phyloP scores from a whole-genome alignment of 768 basidiomycete species.

The Boletales sp. region DNA sequence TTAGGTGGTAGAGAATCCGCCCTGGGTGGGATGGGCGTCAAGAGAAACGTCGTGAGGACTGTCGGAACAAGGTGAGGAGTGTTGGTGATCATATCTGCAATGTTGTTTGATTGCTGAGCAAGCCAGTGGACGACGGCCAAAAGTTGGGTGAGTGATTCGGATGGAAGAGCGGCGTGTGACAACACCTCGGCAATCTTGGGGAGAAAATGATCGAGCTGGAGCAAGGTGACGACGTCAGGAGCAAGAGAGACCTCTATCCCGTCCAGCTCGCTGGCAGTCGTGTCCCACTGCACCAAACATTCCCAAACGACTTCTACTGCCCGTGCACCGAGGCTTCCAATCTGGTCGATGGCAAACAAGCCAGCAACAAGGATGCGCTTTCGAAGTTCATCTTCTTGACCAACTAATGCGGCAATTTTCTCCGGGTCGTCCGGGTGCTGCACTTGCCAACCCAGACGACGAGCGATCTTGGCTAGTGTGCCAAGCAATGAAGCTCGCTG shows the following conservation, averaged over 20 bases:
- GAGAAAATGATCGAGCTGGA: constrained; percentile 43
- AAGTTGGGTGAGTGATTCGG: constrained; percentile 51
- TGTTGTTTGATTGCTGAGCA: constrained; percentile 52
- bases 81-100: constrained; percentile 48
- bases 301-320: constrained; percentile 76
- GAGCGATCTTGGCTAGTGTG: constrained; percentile 59
- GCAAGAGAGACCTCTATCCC: constrained; percentile 42
- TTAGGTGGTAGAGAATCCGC: constrained; percentile 32
- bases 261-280: constrained; percentile 22
- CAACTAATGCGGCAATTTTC: constrained; percentile 15
- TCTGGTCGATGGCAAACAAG: constrained; percentile 60
- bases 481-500: constrained; percentile 83
- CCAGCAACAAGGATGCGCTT: constrained; percentile 65
- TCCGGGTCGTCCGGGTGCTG: not conserved
- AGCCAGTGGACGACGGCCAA: constrained; percentile 59
- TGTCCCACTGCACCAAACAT: constrained; percentile 66
- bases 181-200: constrained; percentile 45
- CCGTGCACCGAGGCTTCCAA: constrained; percentile 60
- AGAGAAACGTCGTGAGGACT: constrained; percentile 54
- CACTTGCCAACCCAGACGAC: constrained; percentile 24
- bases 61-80: constrained; percentile 51
- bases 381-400: constrained; percentile 43
- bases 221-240: constrained; percentile 13
- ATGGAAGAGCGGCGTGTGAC: constrained; percentile 40
- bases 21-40: constrained; percentile 45